Base-by-base conservation (phyloP, 352 stramenopile genomes). In the Phytophthora brassicae region DNA sequence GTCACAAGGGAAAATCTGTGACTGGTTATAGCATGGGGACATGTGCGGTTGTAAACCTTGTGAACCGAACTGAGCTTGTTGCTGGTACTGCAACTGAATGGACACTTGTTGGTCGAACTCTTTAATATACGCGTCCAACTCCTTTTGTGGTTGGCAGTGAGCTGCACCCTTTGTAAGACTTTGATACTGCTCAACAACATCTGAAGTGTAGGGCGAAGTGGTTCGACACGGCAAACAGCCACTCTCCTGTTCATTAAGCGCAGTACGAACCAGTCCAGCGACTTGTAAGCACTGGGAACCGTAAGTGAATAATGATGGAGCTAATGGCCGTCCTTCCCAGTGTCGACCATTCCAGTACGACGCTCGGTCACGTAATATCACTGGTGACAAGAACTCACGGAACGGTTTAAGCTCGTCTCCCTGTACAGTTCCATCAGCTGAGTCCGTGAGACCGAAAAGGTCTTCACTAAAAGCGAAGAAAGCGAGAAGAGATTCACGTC, bases 291-390 rank as follows among this genome's bases (percentile, higher is more conserved):
- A 94, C 45, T 92, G 74, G 9, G 55, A 46, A 8, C 83, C 86
- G 42, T 94, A 94, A 8, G 84, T 91, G 59, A 92, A 89, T 17
- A 89, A 39, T 23, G 77, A 24, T 0, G 86, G 80, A 1, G 84
- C 81, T 0, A 81, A 85, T 4, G 74, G 79, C 2, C 83, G 79
- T 17, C 77, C 84, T 79, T 94, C 86, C 86, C 86, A 92, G 49
- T 84, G 57, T 1, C 79, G 76, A 0, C 86, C 86, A 57, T 94
- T 94, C 86, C 86, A 94, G 56, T 90, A 94, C 19, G 79, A 90
- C 0, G 81, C 81, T 3, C 82, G 75, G 43, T 90, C 72, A 4
- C 59, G 44, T n/a, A 92, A 64, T 31, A 55, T 70, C 1, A 46
- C 36, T 0, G 81, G 51, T 2, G 75, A 83, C 16, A 90, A 56